Conservation (phyloP, 31 red algal species). For the Asparagopsis taxiformis region DNA sequence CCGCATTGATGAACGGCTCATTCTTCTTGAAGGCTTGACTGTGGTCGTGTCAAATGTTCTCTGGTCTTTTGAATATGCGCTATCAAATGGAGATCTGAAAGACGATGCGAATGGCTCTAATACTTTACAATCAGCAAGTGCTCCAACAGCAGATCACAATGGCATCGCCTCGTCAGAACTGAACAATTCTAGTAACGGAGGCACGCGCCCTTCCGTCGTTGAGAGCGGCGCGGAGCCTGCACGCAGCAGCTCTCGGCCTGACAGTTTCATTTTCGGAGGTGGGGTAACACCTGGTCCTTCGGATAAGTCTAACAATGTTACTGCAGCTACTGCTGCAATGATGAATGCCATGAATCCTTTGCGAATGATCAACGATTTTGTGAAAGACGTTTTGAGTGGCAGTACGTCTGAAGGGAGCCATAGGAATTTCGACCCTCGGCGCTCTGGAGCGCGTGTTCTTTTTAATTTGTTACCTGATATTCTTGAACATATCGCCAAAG, state of each 20-base stretch:
- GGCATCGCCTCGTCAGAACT: neutral
- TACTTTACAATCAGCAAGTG: neutral
- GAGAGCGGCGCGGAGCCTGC: neutral
- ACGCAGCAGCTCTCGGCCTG: neutral
- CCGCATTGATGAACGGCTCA: slow-evolving; percentile 68
- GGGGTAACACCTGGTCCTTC: neutral
- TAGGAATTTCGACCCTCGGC: slow-evolving; percentile 52
- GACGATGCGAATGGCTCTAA: slow-evolving; percentile 7
- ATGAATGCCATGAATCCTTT: slow-evolving; percentile 77
- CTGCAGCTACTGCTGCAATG: slow-evolving; percentile 36
- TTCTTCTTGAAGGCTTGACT: slow-evolving; percentile 62
- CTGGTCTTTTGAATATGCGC: slow-evolving; percentile 71
- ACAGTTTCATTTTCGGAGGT: neutral
- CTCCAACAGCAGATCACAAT: neutral
- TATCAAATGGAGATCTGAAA: slow-evolving; percentile 40
- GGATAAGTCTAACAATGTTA: slow-evolving; percentile 13
- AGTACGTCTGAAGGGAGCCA: slow-evolving; percentile 48
- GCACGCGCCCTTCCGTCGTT: neutral
- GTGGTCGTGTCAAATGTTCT: slow-evolving; percentile 54
- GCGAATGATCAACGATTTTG: slow-evolving; percentile 82
- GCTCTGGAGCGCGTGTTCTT: slow-evolving; percentile 49
- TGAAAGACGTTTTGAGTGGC: slow-evolving; percentile 75
- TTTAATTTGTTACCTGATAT: slow-evolving; percentile 39
- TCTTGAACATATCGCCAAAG: slow-evolving; percentile 26
- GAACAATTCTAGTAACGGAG: neutral